Base-by-base conservation (phyloP, 2,329 filamentous ascomycete species). In the Orbilia brochopaga region DNA sequence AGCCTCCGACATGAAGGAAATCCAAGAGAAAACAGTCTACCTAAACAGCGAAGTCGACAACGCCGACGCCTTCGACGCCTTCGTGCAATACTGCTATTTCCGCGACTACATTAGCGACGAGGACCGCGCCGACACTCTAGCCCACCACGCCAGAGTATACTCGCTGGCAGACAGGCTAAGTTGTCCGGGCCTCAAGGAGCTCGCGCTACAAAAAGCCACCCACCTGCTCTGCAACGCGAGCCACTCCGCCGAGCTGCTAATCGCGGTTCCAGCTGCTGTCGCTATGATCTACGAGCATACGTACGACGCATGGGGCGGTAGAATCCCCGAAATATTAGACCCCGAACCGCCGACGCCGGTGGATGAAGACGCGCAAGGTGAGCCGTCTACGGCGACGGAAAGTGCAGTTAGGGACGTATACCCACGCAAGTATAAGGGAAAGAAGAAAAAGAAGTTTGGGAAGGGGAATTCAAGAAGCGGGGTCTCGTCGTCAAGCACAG, bases 71-170 rank as follows among this genome's bases (percentile, higher is more conserved):
- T 62, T 69, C 21, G 32, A 57, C 0, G 35, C 21, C 4, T 69
- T 69, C 27, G 50, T 62, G 11, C 65, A 69, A 40, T 62, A 62
- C 15, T 69, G 65, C n/a, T 69, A 69, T 30, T 51, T 69, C 10
- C 42, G 21, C 2, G 53, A 69, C 15, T 69, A 69, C 10, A 3
- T 17, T 15, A 62, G 44, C 24, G 46, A 37, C 24, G 52, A 37
- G 5, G 24, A 40, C 6, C 17, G 32, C 0, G 30, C n/a, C 3
- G 19, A 46, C 24, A 19, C 8, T 1, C 15, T 69, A 5, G 6
- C 7, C 2, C 23, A 37, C 3, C 65, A 69, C 19, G 65, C 65
- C 19, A 55, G 23, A 17, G 57, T 69, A 1, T 69, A 69, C 27
- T 17, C 37, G 1, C 46, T 69, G 0, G 65, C 65, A 10, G 65